Percentiles rank a stretch among this genome's conserved stretches.
Evolutionary conservation across 768 basidiomycete genomes (phyloP).

Genomic region (Ramaria sp.): DNA sequence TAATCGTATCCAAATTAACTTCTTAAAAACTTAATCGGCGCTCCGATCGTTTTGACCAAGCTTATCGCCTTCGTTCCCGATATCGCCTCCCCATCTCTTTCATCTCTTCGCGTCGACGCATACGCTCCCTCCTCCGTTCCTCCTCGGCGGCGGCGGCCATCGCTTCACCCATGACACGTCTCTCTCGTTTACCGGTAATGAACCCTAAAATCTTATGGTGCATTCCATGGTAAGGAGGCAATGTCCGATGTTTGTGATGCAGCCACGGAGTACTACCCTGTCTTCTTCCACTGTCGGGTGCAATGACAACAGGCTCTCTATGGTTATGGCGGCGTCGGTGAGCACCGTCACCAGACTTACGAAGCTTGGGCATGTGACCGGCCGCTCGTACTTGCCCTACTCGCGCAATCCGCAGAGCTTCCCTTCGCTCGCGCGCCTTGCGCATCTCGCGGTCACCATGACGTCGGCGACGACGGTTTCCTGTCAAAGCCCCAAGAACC

Average conservation of each 20-base stretch:
- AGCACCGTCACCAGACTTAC: neutral
- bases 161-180: conserved; percentile 1
- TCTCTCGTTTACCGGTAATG: neutral
- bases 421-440: neutral
- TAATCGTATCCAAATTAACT: no score
- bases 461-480: conserved; percentile 2
- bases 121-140: conserved; percentile 3
- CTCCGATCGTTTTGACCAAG: no score
- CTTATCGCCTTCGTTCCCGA: neutral
- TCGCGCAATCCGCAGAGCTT: neutral
- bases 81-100: neutral
- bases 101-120: neutral
- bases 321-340: neutral
- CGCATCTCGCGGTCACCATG: conserved; percentile 7
- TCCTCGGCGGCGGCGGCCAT: conserved; percentile 2
- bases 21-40: no score
- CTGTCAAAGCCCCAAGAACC: conserved; percentile 3
- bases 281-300: neutral
- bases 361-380: neutral
- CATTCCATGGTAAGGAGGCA: neutral
- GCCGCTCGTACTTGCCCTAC: neutral
- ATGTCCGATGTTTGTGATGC: neutral
- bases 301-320: neutral
- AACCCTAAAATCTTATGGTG: conserved; percentile 4
- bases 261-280: neutral